These are phyloP conservation scores for Aegilops bicornis DNA, from an alignment of 176 grass and related monocot genomes.

Conservation along the genomic window DNA sequence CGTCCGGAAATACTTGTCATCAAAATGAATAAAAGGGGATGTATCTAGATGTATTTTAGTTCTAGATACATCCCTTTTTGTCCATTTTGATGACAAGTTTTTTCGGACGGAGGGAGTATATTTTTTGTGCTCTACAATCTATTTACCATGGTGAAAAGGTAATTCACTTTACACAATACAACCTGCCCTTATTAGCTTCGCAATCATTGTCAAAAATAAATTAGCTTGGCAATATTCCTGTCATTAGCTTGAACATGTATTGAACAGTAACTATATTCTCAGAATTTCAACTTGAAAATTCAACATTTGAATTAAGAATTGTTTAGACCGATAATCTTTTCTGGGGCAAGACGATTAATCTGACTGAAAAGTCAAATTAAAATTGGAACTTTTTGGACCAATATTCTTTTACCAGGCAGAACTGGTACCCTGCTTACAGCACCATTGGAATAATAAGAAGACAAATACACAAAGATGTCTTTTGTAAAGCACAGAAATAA, in stretches of 20 bases:
- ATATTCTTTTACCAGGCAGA: neutral
- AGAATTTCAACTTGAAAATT: neutral
- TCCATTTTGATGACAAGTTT: no score
- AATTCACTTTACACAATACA: neutral
- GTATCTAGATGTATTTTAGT: no score
- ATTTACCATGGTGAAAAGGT: neutral
- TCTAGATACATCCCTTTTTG: no score
- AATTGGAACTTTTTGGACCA: neutral
- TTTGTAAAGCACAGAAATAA: neutral
- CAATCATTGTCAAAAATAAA: neutral
- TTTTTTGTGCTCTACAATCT: neutral
- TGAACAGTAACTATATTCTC: neutral
- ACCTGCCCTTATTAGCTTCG: neutral
- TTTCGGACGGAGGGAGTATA: no score
- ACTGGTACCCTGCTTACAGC: neutral
- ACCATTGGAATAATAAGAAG: neutral
- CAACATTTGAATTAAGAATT: neutral
- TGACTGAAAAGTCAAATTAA: neutral
- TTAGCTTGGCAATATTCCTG: neutral
- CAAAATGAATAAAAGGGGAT: no score
- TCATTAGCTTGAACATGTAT: neutral
- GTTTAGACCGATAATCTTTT: neutral
- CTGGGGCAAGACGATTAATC: neutral
- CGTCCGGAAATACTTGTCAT: no score
- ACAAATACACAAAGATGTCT: neutral